These are phyloP conservation scores for Leucocoprinus leucothites DNA, from an alignment of 768 basidiomycete genomes.

Conservation along the genomic window DNA sequence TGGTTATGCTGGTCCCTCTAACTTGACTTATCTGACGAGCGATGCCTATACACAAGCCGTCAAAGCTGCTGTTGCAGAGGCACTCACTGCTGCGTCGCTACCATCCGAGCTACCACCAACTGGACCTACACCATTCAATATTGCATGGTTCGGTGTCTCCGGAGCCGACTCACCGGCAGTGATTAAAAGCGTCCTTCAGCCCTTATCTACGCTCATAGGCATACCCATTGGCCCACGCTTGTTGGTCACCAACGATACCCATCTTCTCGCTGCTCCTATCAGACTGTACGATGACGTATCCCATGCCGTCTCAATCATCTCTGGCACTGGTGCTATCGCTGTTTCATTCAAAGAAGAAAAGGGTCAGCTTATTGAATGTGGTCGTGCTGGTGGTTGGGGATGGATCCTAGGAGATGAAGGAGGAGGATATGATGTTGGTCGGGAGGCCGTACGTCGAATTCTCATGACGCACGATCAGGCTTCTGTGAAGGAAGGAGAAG, in stretches of 20 bases:
- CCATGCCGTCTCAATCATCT: conserved; percentile 70
- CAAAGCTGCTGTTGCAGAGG: conserved; percentile 45
- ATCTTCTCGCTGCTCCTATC: conserved; percentile 80
- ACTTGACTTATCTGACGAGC: conserved; percentile 75
- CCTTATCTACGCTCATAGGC: conserved; percentile 53
- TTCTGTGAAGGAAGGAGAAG: conserved; percentile 32
- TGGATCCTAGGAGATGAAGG: conserved; percentile 87
- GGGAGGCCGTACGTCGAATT: conserved; percentile 70
- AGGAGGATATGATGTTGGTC: conserved; percentile 76
- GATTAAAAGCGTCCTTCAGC: conserved; percentile 49
- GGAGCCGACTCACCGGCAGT: conserved; percentile 76
- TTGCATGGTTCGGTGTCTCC: conserved; percentile 82
- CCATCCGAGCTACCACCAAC: conserved; percentile 17
- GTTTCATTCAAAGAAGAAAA: conserved; percentile 54
- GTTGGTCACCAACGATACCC: conserved; percentile 75
- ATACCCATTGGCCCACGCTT: conserved; percentile 55
- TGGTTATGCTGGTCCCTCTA: conserved; percentile 75
- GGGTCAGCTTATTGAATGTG: conserved; percentile 53
- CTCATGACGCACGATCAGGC: conserved; percentile 52
- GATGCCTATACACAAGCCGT: conserved; percentile 58
- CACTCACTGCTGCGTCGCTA: conserved; percentile 42
- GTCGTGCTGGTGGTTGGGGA: conserved; percentile 77
- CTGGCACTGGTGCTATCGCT: conserved; percentile 79
- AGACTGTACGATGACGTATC: conserved; percentile 54
- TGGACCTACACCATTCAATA: conserved; percentile 42